Percentiles rank a stretch among this genome's conserved stretches.
Conservation (phyloP, 306 rosid genomes). For the Oemleria cerasiformis region DNA sequence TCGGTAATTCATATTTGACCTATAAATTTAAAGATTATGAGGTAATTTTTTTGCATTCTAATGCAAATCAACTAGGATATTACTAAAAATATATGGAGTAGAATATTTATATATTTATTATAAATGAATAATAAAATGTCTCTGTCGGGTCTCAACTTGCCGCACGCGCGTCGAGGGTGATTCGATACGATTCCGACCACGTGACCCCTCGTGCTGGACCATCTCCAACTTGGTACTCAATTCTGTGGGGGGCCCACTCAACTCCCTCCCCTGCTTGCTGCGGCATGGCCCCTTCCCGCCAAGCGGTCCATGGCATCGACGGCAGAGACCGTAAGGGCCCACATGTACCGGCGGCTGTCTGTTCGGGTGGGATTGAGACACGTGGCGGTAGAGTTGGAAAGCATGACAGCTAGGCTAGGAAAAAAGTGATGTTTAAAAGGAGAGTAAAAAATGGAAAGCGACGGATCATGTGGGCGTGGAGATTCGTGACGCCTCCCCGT, state of each 20-base stretch:
- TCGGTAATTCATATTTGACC: too few relatives aligned
- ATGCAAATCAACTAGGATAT: too few relatives aligned
- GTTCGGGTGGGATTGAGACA: neutral
- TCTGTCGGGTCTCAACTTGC: neutral
- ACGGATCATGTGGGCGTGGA: slow-evolving; percentile 17
- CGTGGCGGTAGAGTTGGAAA: neutral
- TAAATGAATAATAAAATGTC: too few relatives aligned
- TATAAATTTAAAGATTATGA: too few relatives aligned
- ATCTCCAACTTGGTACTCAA: neutral
- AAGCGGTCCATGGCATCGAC: neutral
- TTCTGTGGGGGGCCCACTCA: neutral
- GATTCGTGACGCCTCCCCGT: slow-evolving; percentile 16
- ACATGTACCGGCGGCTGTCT: slow-evolving; percentile 7
- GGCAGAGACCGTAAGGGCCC: neutral
- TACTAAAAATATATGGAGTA: too few relatives aligned
- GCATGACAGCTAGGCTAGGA: neutral
- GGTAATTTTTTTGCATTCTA: too few relatives aligned
- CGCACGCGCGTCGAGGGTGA: slow-evolving; percentile 2
- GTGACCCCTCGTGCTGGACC: slow-evolving; percentile 11
- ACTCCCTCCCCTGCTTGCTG: neutral
- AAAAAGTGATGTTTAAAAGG: too few relatives aligned
- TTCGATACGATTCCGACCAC: slow-evolving; percentile 6
- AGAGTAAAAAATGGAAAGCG: slow-evolving; percentile 1
- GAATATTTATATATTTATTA: too few relatives aligned
- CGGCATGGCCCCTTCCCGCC: neutral